Evolutionary conservation across 805 yeast species (phyloP).

Genomic region (Gaillardinia entomophila): DNA sequence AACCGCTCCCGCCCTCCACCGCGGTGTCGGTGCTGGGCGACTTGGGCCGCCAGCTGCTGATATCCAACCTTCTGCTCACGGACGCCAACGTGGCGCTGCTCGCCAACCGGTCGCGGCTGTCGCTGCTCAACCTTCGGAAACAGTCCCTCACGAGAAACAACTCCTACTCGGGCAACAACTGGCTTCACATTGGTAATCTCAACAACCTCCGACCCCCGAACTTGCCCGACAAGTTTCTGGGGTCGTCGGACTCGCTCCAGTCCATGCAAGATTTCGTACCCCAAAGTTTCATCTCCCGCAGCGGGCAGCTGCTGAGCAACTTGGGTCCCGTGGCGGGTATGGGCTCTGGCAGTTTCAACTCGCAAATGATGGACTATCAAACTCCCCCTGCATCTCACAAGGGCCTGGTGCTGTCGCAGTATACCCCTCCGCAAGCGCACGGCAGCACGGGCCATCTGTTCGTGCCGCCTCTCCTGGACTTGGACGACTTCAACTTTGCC

Average conservation of each 20-base stretch:
- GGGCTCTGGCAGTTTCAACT: conserved; percentile 18
- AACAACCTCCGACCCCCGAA: conserved; percentile 22
- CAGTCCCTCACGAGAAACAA: conserved; percentile 40
- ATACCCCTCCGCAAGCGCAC: conserved; percentile 9
- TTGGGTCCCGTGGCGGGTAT: no score
- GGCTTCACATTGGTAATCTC: conserved; percentile 42
- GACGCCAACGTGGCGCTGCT: conserved; percentile 17
- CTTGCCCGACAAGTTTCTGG: conserved; percentile 15
- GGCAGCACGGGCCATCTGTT: conserved; percentile 2
- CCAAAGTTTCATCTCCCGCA: conserved; percentile 30
- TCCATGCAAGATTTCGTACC: conserved; percentile 42
- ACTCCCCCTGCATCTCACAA: conserved; percentile 34
- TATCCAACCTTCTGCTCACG: conserved; percentile 34
- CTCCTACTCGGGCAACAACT: conserved; percentile 27
- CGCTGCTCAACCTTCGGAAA: conserved; percentile 33
- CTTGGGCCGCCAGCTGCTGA: conserved; percentile 25
- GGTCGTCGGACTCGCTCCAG: conserved; percentile 36
- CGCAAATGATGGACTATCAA: conserved; percentile 37
- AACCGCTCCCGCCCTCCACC: not conserved
- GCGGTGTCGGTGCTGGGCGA: conserved; percentile 1
- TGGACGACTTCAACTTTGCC: conserved; percentile 26
- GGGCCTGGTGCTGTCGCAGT: conserved; percentile 18
- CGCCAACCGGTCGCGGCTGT: conserved; percentile 26
- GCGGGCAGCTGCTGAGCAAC: no score
- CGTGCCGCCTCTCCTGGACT: conserved; percentile 15